These are phyloP conservation scores for Gentiana straminea DNA, from an alignment of 257 asterid genomes.

Conservation along the genomic window DNA sequence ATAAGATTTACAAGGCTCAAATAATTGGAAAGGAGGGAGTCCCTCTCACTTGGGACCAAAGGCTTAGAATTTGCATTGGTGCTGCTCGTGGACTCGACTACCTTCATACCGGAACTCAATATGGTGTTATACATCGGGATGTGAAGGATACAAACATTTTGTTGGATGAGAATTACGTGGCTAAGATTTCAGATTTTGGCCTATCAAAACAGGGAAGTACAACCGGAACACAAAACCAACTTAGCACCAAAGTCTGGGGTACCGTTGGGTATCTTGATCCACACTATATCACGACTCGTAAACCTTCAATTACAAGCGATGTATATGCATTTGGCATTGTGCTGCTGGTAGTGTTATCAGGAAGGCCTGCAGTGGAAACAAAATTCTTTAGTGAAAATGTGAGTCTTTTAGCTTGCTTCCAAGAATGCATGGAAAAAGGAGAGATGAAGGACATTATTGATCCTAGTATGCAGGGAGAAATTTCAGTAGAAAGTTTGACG, in stretches of 20 bases:
- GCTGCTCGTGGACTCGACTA: constrained; percentile 18
- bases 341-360: constrained; percentile 6
- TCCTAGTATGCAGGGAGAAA: neutral
- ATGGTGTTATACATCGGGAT: constrained; percentile 14
- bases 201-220: constrained; percentile 4
- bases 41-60: constrained; percentile 9
- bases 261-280: constrained; percentile 13
- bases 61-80: constrained; percentile 15
- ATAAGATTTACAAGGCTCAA: constrained; percentile 3
- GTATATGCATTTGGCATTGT: constrained; percentile 20
- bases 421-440: constrained; percentile 4
- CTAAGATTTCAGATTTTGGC: constrained; percentile 13
- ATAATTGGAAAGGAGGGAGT: neutral
- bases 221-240: neutral
- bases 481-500: neutral
- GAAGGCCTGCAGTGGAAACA: constrained; percentile 8
- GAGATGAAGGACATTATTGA: constrained; percentile 2
- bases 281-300: constrained; percentile 6
- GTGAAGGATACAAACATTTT: constrained; percentile 13
- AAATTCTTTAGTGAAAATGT: neutral
- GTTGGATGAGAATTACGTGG: constrained; percentile 8
- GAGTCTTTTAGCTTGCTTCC: constrained; percentile 1
- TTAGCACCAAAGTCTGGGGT: constrained; percentile 5
- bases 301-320: constrained; percentile 9
- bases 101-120: constrained; percentile 9